phyloP scores from a whole-genome alignment of 2,329 filamentous ascomycete species.

The Arthroderma uncinatum region DNA sequence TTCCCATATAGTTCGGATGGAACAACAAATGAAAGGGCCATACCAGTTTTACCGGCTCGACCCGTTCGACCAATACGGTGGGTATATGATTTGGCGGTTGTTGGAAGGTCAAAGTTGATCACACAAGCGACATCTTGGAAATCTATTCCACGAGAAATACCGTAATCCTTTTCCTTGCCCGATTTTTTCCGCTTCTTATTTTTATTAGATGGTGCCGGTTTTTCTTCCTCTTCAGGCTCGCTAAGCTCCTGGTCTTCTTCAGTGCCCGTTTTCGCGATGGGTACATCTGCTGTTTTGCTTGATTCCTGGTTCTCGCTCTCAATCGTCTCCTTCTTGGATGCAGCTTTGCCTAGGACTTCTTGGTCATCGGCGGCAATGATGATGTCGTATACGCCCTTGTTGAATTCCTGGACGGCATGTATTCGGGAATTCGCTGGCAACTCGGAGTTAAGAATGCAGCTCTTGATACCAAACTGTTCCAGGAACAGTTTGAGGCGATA shows the following conservation, averaged over 20 bases:
- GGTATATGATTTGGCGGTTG: constrained; percentile 82
- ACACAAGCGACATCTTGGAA: constrained; percentile 92
- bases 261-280: constrained; percentile 19
- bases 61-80: constrained; percentile 92
- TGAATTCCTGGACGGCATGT: constrained; percentile 95
- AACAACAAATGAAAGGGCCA: constrained; percentile 90
- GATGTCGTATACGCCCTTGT: constrained; percentile 92
- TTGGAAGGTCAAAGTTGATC: constrained; percentile 92
- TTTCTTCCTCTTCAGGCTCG: constrained; percentile 29
- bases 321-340: constrained; percentile 20
- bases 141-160: constrained; percentile 91
- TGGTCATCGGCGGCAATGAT: constrained; percentile 93
- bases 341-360: constrained; percentile 56
- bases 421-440: constrained; percentile 84
- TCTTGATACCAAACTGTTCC: constrained; percentile 92
- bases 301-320: constrained; percentile 12
- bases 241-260: constrained; percentile 17
- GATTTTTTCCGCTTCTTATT: constrained; percentile 53
- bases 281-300: constrained; percentile 17
- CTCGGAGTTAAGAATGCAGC: constrained; percentile 88
- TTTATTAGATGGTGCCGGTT: constrained; percentile 28
- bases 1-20: constrained; percentile 73
- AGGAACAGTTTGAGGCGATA: constrained; percentile 91
- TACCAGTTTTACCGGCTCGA: constrained; percentile 79
- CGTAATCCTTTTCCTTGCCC: constrained; percentile 72